Evolutionary conservation across 148 eudicot genomes (phyloP).

Genomic region (Dianthus caryophyllus): DNA sequence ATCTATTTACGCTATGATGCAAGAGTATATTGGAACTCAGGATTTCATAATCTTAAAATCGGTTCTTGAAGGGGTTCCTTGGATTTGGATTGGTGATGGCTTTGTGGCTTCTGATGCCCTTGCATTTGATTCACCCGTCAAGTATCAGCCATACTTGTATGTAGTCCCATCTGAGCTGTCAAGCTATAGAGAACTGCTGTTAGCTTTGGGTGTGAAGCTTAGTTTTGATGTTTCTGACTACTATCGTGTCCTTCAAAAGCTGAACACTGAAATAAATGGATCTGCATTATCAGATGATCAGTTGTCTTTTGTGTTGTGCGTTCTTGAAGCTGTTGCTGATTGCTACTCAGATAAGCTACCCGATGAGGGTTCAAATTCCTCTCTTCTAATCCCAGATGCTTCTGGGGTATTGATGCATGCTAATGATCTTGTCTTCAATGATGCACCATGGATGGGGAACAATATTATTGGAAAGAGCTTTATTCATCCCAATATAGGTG

Average conservation of each 20-base stretch:
- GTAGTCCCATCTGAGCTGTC: conserved; percentile 93
- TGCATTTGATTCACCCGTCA: conserved; percentile 97
- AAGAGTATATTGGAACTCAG: conserved; percentile 47
- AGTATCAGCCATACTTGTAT: conserved; percentile 85
- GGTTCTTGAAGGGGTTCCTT: conserved; percentile 63
- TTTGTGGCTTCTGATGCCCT: conserved; percentile 74
- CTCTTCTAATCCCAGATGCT: conserved; percentile 69
- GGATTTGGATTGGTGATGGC: conserved; percentile 99
- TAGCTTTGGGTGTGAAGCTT: conserved; percentile 74
- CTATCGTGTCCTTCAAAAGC: conserved; percentile 51
- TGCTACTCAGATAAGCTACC: conserved; percentile 45
- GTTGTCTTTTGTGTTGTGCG: conserved; percentile 71
- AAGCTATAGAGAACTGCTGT: conserved; percentile 66
- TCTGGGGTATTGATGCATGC: conserved; percentile 53
- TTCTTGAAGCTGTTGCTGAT: conserved; percentile 91
- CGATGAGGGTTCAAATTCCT: conserved; percentile 43
- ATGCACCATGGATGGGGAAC: conserved; percentile 96
- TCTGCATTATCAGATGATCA: conserved; percentile 69
- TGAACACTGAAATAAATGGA: conserved; percentile 61
- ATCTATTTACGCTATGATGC: conserved; percentile 61
- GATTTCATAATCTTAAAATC: conserved; percentile 49
- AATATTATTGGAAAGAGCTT: conserved; percentile 54
- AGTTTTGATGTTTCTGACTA: conserved; percentile 84
- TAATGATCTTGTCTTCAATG: conserved; percentile 84
- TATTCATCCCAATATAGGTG: conserved; percentile 73